Evolutionary conservation across 129 eudicot species (phyloP), one percentile per base, ranked within the genome.

Genomic region (Gnaphalium uliginosum): DNA sequence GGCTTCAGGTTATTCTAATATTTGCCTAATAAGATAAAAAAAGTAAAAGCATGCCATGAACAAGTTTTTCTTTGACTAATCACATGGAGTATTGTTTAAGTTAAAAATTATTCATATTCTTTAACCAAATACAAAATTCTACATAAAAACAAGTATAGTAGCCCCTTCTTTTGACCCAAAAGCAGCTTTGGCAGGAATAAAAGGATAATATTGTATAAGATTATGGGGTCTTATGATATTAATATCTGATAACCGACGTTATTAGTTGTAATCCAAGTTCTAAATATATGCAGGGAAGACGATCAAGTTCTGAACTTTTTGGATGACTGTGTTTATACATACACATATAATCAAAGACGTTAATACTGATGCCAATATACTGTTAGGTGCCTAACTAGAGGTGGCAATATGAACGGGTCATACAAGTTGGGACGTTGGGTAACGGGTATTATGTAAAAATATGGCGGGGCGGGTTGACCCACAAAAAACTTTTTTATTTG

Each of bases 141-240:
- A 66, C 48, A 37, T n/a, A 64, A 64, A 30, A 79, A 73, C 68
- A 73, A 66, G 74, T 66, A 73, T 29, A 57, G 69, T 78, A 54
- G 77, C 79, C 83, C 15, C 75, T 67, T 68, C 79, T 73, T 80
- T 80, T 80, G 83, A 80, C 79, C 64, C 57, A 56, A 79, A 80
- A 73, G 83, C 83, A 80, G 73, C 53, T 73, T 80, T 73, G 75
- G 69, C 69, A 57, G 57, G 70, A 73, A 80, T 80, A 71, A 57
- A 66, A 73, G 79, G 75, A 80, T 80, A 80, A 79, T 57, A 57
- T 73, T 73, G 56, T 80, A 56, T 39, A 80, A 64, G 32, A 66
- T 66, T 66, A 66, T 79, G 69, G 74, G 74, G 70, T 73, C 66
- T 66, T 79, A 79, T 66, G 69, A 66, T 66, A 66, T 79, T 73